Conservation (phyloP, 2,329 filamentous ascomycete genomes). For the Falciphora oryzae region DNA sequence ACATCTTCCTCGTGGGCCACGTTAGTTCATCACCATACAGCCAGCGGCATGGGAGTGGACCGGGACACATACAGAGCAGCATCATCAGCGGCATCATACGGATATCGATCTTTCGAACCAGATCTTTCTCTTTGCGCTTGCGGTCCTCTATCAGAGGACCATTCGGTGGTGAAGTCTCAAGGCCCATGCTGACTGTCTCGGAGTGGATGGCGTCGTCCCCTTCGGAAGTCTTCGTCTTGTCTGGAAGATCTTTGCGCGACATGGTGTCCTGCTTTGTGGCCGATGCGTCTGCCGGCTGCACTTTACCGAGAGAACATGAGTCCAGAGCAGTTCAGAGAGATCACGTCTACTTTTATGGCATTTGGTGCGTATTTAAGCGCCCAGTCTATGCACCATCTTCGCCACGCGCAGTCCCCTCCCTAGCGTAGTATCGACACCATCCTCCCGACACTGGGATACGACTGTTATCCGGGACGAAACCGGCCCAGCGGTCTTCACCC, state of each 20-base stretch:
- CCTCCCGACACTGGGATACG: background rate
- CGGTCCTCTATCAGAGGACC: conserved; percentile 18
- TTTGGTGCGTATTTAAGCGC: background rate
- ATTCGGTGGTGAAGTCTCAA: background rate
- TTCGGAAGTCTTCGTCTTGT: background rate
- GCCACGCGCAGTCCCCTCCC: background rate
- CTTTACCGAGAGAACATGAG: background rate
- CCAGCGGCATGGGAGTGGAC: background rate
- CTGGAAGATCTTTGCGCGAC: background rate
- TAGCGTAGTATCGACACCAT: background rate
- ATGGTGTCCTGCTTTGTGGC: background rate
- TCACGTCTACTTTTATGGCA: background rate
- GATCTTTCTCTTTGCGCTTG: conserved; percentile 37
- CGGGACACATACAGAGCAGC: conserved; percentile 24
- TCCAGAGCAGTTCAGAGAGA: background rate
- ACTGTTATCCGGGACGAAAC: background rate
- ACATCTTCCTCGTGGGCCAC: conserved; percentile 42
- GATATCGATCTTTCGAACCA: conserved; percentile 53
- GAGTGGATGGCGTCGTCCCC: background rate
- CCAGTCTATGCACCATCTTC: background rate
- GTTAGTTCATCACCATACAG: conserved; percentile 27
- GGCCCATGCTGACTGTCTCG: background rate
- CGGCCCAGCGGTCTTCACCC: background rate
- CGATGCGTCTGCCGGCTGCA: background rate
- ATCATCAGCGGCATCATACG: conserved; percentile 49